These are phyloP conservation scores for Pestalotiopsis fici DNA, from an alignment of 2,329 filamentous ascomycete genomes.

Conservation along the genomic window DNA sequence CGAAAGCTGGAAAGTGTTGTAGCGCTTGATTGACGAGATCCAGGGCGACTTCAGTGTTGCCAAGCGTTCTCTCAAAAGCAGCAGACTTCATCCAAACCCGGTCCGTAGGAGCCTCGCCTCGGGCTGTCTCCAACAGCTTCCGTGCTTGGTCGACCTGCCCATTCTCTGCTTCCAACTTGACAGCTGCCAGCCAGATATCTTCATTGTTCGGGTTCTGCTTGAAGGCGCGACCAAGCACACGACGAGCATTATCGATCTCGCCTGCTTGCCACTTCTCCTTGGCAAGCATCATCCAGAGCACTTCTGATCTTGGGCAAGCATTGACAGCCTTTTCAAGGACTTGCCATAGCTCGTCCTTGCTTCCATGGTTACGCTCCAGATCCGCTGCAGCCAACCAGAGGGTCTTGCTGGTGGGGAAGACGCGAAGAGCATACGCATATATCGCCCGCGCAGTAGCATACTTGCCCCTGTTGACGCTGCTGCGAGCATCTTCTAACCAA, in stretches of 20 bases:
- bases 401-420: slow-evolving; percentile 85
- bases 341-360: slow-evolving; percentile 78
- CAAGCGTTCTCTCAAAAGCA: slow-evolving; percentile 85
- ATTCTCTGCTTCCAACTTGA: slow-evolving; percentile 93
- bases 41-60: slow-evolving; percentile 77
- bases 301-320: slow-evolving; percentile 86
- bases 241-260: slow-evolving; percentile 82
- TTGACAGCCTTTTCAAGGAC: slow-evolving; percentile 92
- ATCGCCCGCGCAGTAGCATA: slow-evolving; percentile 94
- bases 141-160: slow-evolving; percentile 80
- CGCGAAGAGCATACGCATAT: slow-evolving; percentile 84
- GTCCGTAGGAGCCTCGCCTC: slow-evolving; percentile 88
- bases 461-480: slow-evolving; percentile 76
- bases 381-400: slow-evolving; percentile 92
- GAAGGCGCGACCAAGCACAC: slow-evolving; percentile 86
- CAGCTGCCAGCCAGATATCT: slow-evolving; percentile 95
- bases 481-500: slow-evolving; percentile 91
- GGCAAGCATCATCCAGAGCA: slow-evolving; percentile 93
- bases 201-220: slow-evolving; percentile 96
- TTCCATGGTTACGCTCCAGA: slow-evolving; percentile 86
- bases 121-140: slow-evolving; percentile 77
- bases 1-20: slow-evolving; percentile 78
- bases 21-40: slow-evolving; percentile 86
- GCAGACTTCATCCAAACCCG: slow-evolving; percentile 97
- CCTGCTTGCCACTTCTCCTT: slow-evolving; percentile 92